phyloP scores from a whole-genome alignment of 2,329 filamentous ascomycete genomes.

The Grosmannia serpens region DNA sequence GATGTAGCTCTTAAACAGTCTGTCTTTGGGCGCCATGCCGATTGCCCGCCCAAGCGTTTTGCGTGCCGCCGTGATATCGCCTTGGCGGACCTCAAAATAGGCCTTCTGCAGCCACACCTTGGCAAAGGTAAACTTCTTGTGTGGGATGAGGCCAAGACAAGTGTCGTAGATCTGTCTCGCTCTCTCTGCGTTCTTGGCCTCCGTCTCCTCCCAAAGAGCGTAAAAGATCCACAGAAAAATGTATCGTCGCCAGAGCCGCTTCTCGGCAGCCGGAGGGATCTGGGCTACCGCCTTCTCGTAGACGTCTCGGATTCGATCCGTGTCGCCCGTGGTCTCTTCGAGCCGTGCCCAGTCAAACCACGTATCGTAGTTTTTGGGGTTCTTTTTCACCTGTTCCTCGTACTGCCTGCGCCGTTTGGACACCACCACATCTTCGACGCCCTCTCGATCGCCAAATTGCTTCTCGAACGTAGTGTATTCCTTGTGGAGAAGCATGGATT shows the following conservation, averaged over 20 bases:
- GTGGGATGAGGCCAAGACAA: conserved; percentile 76
- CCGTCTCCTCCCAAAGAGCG: conserved; percentile 86
- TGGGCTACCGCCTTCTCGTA: conserved; percentile 96
- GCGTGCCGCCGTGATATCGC: conserved; percentile 65
- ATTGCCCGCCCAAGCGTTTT: conserved; percentile 86
- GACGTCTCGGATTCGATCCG: conserved; percentile 75
- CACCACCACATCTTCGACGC: conserved; percentile 91
- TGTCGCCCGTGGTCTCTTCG: conserved; percentile 75
- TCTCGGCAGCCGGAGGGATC: conserved; percentile 88
- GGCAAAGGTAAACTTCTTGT: conserved; percentile 95
- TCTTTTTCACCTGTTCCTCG: conserved; percentile 87
- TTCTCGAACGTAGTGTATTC: conserved; percentile 97
- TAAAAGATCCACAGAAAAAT: conserved; percentile 99
- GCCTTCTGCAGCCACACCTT: conserved; percentile 94
- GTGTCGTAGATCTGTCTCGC: conserved; percentile 86
- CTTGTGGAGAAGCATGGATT: conserved; percentile 75
- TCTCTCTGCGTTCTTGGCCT: conserved; percentile 64
- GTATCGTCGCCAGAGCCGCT: conserved; percentile 93
- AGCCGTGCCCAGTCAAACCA: conserved; percentile 94
- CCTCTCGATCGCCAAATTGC: conserved; percentile 86
- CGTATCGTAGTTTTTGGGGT: conserved; percentile 89
- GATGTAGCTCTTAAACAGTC: conserved; percentile 86
- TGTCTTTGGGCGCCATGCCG: conserved; percentile 93
- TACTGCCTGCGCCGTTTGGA: conserved; percentile 88
- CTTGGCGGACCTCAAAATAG: conserved; percentile 84